Evolutionary conservation across 1,284 basidiomycete species (phyloP), one percentile per base, ranked within the genome.

Genomic region (Cystobasidium slooffiae): DNA sequence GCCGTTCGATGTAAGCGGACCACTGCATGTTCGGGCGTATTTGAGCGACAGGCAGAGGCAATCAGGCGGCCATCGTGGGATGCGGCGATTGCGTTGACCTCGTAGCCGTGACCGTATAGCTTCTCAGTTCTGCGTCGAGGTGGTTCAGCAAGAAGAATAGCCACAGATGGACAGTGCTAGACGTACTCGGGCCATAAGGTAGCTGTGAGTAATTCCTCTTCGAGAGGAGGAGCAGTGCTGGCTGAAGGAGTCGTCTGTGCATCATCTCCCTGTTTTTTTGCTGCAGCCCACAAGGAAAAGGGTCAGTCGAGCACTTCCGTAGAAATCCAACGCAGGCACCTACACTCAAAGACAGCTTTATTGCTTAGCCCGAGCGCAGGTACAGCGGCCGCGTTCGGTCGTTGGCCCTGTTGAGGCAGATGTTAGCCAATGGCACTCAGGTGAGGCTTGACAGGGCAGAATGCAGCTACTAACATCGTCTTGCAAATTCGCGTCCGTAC

Each of bases 31-130:
- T 96, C 91, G 0, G 90, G 83, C 16, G 88, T 88, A 0, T 91
- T 93, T 0, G 97, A 90, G 81, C 90, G 92, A 84, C 94, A 98
- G 3, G 93, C 90, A 0, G 94, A 95, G 0, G 95, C 97, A n/a
- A 97, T 86, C 47, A 93, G 83, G 55, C 85, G 84, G 31, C 87
- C 88, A 4, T 87, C 86, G 65, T 87, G 87, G 0, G 94, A 95
- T 0, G 89, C 86, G 0, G 89, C 88, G 3, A 96, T 84, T 0
- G 90, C 87, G 68, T 93, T 90, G 4, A 93, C 91, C 86, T 99
- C 97, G 81, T 97, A 98, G 44, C 94, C 94, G 82, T 99, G 97
- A 0, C 96, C 97, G 82, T 97, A 99, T 1, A 99, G 85, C 82
- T 99, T 99, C 80, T 99, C 96, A 0, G 90, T 79, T 76, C 77